Evolutionary conservation across 2,329 filamentous ascomycete species (phyloP).

Genomic region (Trichoderma guizhouense): DNA sequence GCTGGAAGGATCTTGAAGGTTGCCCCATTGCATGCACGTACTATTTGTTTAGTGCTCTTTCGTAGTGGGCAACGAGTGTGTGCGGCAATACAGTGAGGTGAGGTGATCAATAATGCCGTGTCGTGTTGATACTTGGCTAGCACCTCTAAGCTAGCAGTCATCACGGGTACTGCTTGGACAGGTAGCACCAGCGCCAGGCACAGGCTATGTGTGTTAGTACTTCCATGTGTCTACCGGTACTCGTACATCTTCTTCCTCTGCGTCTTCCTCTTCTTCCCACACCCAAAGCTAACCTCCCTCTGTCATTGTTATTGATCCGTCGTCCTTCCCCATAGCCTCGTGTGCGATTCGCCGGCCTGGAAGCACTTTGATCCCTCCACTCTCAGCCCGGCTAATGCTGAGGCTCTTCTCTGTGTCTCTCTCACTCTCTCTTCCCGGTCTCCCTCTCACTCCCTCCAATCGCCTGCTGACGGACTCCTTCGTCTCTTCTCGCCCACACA

Average conservation of each 20-base stretch:
- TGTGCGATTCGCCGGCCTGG: not conserved
- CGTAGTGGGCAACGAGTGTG: not conserved
- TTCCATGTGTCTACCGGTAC: not conserved
- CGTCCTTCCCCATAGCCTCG: not conserved
- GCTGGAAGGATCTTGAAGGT: slow-evolving; percentile 7
- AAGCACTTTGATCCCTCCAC: not conserved
- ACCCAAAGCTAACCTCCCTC: not conserved
- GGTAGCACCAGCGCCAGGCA: not conserved
- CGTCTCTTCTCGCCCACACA: not conserved
- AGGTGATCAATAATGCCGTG: not conserved
- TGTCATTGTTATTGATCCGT: not conserved
- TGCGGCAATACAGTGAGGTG: not conserved
- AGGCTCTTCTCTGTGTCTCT: not conserved
- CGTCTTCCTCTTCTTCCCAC: not conserved
- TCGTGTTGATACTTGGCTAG: not conserved
- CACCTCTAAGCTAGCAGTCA: not conserved
- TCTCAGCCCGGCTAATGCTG: not conserved
- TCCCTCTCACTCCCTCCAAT: not conserved
- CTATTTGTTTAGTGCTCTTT: not conserved
- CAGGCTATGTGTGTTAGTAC: not conserved
- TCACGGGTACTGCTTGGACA: not conserved
- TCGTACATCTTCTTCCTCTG: not conserved
- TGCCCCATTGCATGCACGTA: slow-evolving; percentile 5
- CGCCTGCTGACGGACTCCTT: not conserved
- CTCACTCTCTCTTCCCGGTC: not conserved